A percentile compares a stretch with the other conserved stretches of the same genome.
Evolutionary conservation across 2,329 filamentous ascomycete genomes (phyloP).

Genomic region (Phialophora tarda): DNA sequence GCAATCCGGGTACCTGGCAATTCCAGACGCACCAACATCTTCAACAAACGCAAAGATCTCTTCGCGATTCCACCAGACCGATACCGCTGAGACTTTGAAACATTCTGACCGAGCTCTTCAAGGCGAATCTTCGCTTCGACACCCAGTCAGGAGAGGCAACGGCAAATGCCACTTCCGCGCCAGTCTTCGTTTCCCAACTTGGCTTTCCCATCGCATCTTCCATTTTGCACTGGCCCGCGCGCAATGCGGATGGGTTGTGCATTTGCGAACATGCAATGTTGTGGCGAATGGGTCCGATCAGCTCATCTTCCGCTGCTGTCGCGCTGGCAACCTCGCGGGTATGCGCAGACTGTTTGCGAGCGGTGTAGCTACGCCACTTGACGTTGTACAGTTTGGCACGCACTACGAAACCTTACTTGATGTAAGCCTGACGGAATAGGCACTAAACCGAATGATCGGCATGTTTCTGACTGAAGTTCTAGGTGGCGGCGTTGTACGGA

Average conservation of each 20-base stretch:
- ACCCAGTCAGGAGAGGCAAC: not conserved
- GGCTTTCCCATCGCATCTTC: slow-evolving; percentile 14
- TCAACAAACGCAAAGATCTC: too few relatives aligned
- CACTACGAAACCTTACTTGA: not conserved
- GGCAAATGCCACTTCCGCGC: not conserved
- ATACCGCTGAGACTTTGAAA: too few relatives aligned
- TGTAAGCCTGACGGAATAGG: not conserved
- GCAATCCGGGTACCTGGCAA: too few relatives aligned
- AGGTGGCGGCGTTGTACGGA: not conserved
- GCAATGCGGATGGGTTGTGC: slow-evolving; percentile 15
- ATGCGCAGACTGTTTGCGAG: slow-evolving; percentile 14
- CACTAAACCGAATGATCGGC: too few relatives aligned
- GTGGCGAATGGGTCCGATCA: slow-evolving; percentile 2
- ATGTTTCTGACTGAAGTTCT: not conserved
- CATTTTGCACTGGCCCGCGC: slow-evolving; percentile 6
- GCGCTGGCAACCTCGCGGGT: slow-evolving; percentile 10
- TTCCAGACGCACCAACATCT: too few relatives aligned
- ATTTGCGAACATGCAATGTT: slow-evolving; percentile 15
- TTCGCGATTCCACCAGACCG: too few relatives aligned
- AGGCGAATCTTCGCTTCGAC: not conserved
- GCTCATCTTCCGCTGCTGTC: slow-evolving; percentile 12
- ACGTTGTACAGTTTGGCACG: slow-evolving; percentile 7
- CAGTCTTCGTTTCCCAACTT: slow-evolving; percentile 7
- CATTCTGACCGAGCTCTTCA: too few relatives aligned
- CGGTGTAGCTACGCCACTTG: slow-evolving; percentile 16